phyloP scores from a whole-genome alignment of 2,329 filamentous ascomycete genomes.

The Diaporthe humulicola region DNA sequence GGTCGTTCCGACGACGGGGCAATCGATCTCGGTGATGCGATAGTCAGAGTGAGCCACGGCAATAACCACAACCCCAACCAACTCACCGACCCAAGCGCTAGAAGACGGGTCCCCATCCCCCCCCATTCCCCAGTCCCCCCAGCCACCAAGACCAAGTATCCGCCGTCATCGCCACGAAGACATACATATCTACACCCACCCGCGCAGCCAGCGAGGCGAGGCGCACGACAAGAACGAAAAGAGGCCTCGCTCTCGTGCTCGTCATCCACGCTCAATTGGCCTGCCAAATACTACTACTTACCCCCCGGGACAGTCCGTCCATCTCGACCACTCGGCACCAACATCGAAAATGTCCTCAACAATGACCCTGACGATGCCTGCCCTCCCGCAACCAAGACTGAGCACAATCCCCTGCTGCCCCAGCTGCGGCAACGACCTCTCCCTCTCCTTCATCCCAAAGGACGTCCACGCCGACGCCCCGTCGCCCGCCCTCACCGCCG shows the following conservation, averaged over 20 bases:
- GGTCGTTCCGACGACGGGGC: slow-evolving; percentile 13
- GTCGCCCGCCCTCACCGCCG: slow-evolving; percentile 61
- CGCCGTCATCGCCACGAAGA: background rate
- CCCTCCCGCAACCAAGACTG: slow-evolving; percentile 43
- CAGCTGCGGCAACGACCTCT: slow-evolving; percentile 61
- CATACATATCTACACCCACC: slow-evolving; percentile 2
- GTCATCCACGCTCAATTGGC: background rate
- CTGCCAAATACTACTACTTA: background rate
- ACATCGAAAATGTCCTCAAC: slow-evolving; percentile 45
- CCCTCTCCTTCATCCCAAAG: slow-evolving; percentile 49
- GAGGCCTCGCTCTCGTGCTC: slow-evolving; percentile 10
- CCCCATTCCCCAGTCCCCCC: slow-evolving; percentile 9
- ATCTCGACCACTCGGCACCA: background rate
- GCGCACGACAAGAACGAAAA: background rate
- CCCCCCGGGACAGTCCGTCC: background rate
- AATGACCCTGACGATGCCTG: slow-evolving; percentile 53
- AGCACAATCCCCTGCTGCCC: slow-evolving; percentile 59
- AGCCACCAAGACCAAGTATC: slow-evolving; percentile 2
- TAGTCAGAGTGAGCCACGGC: slow-evolving; percentile 3
- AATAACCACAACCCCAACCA: background rate
- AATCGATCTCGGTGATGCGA: background rate
- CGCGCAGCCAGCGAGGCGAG: slow-evolving; percentile 17
- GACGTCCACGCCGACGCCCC: slow-evolving; percentile 55
- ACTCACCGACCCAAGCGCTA: slow-evolving; percentile 16
- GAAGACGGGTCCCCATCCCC: background rate